Conservation (phyloP, 2,329 filamentous ascomycete genomes). For the Scedosporium aurantiacum region DNA sequence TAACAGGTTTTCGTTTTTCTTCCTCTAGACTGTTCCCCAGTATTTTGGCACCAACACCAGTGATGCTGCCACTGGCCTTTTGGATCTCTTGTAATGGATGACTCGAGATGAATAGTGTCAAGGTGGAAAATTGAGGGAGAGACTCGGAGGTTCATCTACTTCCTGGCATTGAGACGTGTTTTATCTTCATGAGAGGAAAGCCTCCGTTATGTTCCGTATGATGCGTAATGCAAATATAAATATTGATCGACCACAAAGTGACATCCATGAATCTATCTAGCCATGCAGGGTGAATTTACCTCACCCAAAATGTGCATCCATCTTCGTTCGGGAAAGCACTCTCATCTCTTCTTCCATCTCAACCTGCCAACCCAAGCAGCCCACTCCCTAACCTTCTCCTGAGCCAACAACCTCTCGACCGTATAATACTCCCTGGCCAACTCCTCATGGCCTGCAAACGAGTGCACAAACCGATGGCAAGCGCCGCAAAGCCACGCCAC, state of each 20-base stretch:
- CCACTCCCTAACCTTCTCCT: background rate
- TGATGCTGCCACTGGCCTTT: constrained; percentile 22
- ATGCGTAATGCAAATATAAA: background rate
- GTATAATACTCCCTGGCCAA: background rate
- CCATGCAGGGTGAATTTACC: background rate
- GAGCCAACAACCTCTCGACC: background rate
- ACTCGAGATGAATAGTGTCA: background rate
- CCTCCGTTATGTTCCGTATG: too few species aligned
- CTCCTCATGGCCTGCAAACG: background rate
- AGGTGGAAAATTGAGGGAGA: background rate
- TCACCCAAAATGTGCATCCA: background rate
- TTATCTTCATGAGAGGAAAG: background rate
- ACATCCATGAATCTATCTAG: too few species aligned
- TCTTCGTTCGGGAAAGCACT: background rate
- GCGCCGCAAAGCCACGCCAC: constrained; percentile 1
- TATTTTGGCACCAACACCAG: constrained; percentile 26
- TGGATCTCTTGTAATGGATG: constrained; percentile 20
- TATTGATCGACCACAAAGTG: background rate
- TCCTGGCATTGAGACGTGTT: background rate
- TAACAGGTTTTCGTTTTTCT: background rate
- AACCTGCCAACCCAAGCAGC: constrained; percentile 1
- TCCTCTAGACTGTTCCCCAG: constrained; percentile 16
- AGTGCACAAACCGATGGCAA: constrained; percentile 4
- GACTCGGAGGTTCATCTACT: too few species aligned
- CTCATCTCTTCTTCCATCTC: constrained; percentile 2